Evolutionary conservation across 805 yeast species (phyloP).

Genomic region (Candida verbasci): DNA sequence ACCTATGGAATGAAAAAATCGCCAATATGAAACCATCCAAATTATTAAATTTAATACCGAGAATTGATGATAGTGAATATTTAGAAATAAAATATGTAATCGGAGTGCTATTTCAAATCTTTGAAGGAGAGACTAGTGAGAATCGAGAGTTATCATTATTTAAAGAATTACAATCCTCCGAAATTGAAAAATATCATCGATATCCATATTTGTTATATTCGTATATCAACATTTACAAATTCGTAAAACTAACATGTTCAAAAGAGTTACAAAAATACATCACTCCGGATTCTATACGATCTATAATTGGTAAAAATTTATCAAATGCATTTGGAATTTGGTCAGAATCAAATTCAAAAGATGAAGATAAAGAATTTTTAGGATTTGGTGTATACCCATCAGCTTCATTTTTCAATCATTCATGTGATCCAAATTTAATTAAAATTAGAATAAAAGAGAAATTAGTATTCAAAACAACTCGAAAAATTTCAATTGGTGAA

Average conservation of each 20-base stretch:
- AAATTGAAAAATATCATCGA: conserved; percentile 37
- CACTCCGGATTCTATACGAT: conserved; percentile 37
- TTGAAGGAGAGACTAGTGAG: conserved; percentile 9
- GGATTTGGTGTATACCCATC: conserved; percentile 60
- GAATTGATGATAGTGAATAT: conserved; percentile 50
- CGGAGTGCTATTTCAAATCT: conserved; percentile 28
- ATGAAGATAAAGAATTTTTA: conserved; percentile 49
- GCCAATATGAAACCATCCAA: conserved; percentile 32
- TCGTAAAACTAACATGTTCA: conserved; percentile 39
- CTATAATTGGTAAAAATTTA: conserved; percentile 53
- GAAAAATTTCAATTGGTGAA: conserved; percentile 37
- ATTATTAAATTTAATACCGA: conserved; percentile 32
- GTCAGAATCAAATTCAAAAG: conserved; percentile 36
- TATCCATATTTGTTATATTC: conserved; percentile 48
- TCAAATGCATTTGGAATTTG: conserved; percentile 71
- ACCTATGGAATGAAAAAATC: conserved; percentile 33
- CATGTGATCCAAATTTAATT: conserved; percentile 53
- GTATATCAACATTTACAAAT: conserved; percentile 45
- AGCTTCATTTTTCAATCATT: conserved; percentile 66
- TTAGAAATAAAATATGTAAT: conserved; percentile 47
- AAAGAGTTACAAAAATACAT: conserved; percentile 28
- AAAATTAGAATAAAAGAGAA: conserved; percentile 38
- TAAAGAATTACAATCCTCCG: conserved; percentile 48
- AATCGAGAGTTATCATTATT: conserved; percentile 27
- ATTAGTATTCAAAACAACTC: conserved; percentile 40